A percentile compares a stretch with the other conserved stretches of the same genome.
These are phyloP conservation scores for Claviceps sp. DNA, from an alignment of 2,329 filamentous ascomycete genomes.

Conservation along the genomic window DNA sequence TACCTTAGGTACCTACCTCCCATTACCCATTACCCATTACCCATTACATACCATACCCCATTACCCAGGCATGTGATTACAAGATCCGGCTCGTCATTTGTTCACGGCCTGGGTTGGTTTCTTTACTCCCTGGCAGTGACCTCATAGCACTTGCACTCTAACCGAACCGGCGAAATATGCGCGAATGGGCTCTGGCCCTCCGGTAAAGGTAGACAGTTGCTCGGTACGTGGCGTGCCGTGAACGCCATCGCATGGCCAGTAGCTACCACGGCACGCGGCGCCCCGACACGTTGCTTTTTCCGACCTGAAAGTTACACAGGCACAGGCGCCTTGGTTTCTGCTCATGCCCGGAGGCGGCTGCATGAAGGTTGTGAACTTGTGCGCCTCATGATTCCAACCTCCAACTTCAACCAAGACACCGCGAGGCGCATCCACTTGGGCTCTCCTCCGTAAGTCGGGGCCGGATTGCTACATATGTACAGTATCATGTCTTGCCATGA, in stretches of 20 bases:
- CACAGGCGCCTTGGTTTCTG: not conserved
- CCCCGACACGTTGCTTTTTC: not conserved
- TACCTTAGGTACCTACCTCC: too few relatives aligned
- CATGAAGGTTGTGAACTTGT: not conserved
- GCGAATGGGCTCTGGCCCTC: not conserved
- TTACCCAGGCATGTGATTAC: too few relatives aligned
- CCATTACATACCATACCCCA: too few relatives aligned
- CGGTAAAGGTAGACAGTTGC: too few relatives aligned
- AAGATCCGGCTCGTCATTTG: not conserved
- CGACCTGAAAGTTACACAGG: not conserved
- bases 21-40: too few relatives aligned
- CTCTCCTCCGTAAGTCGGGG: too few relatives aligned
- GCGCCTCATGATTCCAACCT: not conserved
- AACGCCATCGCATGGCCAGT: not conserved
- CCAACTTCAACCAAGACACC: not conserved
- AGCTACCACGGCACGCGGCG: not conserved
- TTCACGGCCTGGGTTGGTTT: not conserved
- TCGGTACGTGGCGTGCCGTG: not conserved
- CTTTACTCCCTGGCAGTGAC: not conserved
- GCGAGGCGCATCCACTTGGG: not conserved
- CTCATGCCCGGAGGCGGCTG: not conserved
- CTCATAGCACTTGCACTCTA: not conserved
- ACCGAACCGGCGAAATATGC: slow-evolving; percentile 1
- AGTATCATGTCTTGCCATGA: not conserved
- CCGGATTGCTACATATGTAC: too few relatives aligned